Percentiles rank a stretch among this genome's conserved stretches.
Conservation (phyloP, 2,329 filamentous ascomycete species). For the Cercospora beticola region DNA sequence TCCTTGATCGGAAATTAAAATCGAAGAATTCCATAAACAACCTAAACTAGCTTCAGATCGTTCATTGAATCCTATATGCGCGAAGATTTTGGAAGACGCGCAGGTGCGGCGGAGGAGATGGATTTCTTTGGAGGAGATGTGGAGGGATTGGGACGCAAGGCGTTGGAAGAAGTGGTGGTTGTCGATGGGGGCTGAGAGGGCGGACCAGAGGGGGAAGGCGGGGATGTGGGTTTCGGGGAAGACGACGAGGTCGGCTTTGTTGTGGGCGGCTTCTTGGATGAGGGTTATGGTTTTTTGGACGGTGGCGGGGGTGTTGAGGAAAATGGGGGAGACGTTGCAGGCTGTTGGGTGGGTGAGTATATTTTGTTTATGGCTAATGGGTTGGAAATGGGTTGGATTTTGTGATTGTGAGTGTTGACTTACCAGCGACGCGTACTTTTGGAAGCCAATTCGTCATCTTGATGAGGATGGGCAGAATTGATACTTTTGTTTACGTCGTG, state of each 20-base stretch:
- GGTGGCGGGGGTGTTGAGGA: slow-evolving; percentile 50
- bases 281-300: slow-evolving; percentile 49
- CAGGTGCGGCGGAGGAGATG: slow-evolving; percentile 43
- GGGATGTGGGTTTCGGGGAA: slow-evolving; percentile 57
- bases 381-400: neutral
- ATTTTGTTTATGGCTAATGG: neutral
- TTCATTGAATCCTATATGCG: slow-evolving; percentile 55
- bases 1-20: slow-evolving; percentile 49
- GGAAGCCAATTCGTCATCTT: slow-evolving; percentile 28
- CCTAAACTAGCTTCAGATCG: slow-evolving; percentile 46
- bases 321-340: slow-evolving; percentile 44
- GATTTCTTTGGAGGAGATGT: slow-evolving; percentile 51
- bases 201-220: slow-evolving; percentile 56
- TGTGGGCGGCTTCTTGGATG: slow-evolving; percentile 47
- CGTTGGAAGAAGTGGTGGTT: slow-evolving; percentile 53
- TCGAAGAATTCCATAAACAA: slow-evolving; percentile 54
- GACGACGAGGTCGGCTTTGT: slow-evolving; percentile 52
- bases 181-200: slow-evolving; percentile 47
- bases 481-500: neutral
- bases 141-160: slow-evolving; percentile 48
- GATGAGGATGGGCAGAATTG: neutral
- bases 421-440: slow-evolving; percentile 30
- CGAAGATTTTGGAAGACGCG: slow-evolving; percentile 40
- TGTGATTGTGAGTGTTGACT: neutral
- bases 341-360: slow-evolving; percentile 16